Evolutionary conservation across 441 rosid species (phyloP).

Genomic region (Biscutella laevigata): DNA sequence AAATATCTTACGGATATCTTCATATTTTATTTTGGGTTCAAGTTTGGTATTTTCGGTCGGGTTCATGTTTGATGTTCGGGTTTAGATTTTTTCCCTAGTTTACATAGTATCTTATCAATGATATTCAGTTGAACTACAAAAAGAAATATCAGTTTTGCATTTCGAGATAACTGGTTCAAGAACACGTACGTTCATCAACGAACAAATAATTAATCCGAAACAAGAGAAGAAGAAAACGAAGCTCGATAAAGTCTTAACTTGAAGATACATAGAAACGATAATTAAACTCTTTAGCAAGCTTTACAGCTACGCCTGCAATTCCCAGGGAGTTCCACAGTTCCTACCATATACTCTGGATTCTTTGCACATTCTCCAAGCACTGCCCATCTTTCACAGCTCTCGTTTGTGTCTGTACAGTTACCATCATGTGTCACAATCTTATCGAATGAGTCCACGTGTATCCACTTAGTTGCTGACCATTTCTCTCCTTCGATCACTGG

Average conservation of each 20-base stretch:
- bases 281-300: constrained; percentile 39
- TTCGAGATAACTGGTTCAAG: constrained; percentile 11
- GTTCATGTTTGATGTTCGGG: too few relatives aligned
- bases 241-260: neutral
- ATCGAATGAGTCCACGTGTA: constrained; percentile 82
- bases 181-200: neutral
- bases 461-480: constrained; percentile 98
- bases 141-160: too few relatives aligned
- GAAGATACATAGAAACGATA: neutral
- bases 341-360: constrained; percentile 78
- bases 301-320: constrained; percentile 82
- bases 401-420: constrained; percentile 57
- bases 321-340: constrained; percentile 65
- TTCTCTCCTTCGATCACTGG: constrained; percentile 93
- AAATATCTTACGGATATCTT: too few relatives aligned
- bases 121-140: too few relatives aligned
- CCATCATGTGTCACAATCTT: constrained; percentile 41
- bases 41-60: too few relatives aligned
- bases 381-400: constrained; percentile 85
- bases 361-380: constrained; percentile 83
- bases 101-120: too few relatives aligned
- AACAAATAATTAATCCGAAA: neutral
- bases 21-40: too few relatives aligned
- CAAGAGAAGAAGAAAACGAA: neutral
- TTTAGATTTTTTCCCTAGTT: too few relatives aligned